Conservation (phyloP, 192 early-diverging fungal genomes). For the Podochytrium sp. region DNA sequence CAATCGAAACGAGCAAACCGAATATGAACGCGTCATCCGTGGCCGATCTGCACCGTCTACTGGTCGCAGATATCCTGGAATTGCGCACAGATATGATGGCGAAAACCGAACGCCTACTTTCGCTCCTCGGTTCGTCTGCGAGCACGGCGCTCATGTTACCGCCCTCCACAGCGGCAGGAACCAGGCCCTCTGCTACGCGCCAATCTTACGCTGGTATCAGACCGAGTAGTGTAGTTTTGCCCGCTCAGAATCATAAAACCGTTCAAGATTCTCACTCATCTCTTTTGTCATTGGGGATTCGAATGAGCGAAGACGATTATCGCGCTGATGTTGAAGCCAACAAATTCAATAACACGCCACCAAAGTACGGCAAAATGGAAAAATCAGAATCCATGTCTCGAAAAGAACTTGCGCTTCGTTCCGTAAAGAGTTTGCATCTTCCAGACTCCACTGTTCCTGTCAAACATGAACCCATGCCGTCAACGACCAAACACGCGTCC, state of each 20-base stretch:
- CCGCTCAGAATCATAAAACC: neutral
- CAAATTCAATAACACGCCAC: neutral
- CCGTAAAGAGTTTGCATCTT: neutral
- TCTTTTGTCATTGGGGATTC: neutral
- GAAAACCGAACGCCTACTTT: conserved; percentile 5
- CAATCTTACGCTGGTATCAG: no score
- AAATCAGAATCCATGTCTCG: neutral
- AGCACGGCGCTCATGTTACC: neutral
- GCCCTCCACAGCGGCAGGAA: neutral
- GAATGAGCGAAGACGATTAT: neutral
- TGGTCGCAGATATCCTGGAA: conserved; percentile 3
- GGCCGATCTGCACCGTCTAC: conserved; percentile 2
- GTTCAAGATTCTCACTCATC: neutral
- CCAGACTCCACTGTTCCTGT: no score
- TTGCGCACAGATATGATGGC: neutral
- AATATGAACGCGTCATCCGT: neutral
- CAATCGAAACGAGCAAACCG: no score
- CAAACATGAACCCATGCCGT: no score
- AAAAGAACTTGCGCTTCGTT: neutral
- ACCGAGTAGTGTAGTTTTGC: no score
- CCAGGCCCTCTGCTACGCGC: neutral
- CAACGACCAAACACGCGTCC: no score
- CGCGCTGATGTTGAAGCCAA: neutral
- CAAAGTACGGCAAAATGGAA: neutral
- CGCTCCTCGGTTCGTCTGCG: neutral